Evolutionary conservation across 2,329 filamentous ascomycete genomes (phyloP), one percentile per base, ranked within the genome.

Genomic region (Cytospora schulzeri): DNA sequence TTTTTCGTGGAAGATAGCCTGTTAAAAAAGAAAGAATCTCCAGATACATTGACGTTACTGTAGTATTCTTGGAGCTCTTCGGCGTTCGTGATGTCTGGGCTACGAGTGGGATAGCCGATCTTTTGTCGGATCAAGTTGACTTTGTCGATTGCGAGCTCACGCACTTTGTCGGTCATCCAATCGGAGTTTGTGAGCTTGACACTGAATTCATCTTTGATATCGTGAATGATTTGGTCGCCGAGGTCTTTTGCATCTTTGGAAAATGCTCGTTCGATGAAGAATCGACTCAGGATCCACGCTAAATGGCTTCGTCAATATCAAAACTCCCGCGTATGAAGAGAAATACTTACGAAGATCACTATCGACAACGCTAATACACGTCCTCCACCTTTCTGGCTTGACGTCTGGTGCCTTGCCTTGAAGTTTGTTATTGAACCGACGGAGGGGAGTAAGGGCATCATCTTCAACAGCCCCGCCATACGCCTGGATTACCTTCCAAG

Each of bases 201-300:
- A 3, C 84, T 82, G 69, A 91, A 92, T 24, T 85, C 82, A 19
- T 83, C 79, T 73, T 90, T 90, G 72, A 92, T 88, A 68, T 91
- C 87, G 12, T 83, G 83, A n/a, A 91, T 84, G 68, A 93, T 87
- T 61, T 86, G 82, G 64, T 91, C 86, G 19, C 88, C 88, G 54
- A 90, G 84, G 4, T 84, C 76, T 72, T 90, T 90, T 0, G 88
- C 87, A 24, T 86, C 83, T 15, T 87, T 81, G 0, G 87, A 86
- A 70, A 91, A 92, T 1, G 88, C 83, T 57, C 85, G 85, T 67
- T 91, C 84, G 2, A 91, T 81, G 68, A 88, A 92, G 76, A 91
- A 91, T 26, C 88, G 85, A 71, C 87, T 89, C 19, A 91, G 76
- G 57, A 90, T 88, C 88, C 88, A 91, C 2, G 84, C 84, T 31